Percentiles rank a stretch among this genome's conserved stretches.
phyloP scores from a whole-genome alignment of 2,329 filamentous ascomycete species.

The Tolypocladium album region DNA sequence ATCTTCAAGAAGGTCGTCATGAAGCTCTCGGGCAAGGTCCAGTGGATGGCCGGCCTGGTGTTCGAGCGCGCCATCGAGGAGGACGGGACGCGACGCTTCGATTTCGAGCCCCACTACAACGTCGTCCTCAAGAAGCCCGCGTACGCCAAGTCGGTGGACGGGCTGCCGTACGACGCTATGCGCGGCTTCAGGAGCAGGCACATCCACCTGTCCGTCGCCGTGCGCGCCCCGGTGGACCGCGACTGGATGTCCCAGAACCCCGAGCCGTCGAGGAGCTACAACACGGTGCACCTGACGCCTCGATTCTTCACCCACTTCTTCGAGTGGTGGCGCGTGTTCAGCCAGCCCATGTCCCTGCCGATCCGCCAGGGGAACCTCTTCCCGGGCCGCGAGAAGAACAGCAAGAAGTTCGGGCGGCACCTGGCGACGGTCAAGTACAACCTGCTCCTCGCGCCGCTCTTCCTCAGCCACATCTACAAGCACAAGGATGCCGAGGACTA shows the following conservation, averaged over 20 bases:
- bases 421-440: constrained; percentile 99
- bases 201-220: constrained; percentile 88
- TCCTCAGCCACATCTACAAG: constrained; percentile 95
- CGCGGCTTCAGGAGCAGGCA: constrained; percentile 92
- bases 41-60: constrained; percentile 82
- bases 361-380: constrained; percentile 87
- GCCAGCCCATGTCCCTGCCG: constrained; percentile 86
- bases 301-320: constrained; percentile 98
- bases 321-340: constrained; percentile 95
- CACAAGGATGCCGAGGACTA: constrained; percentile 92
- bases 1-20: constrained; percentile 97
- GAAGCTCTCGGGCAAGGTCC: constrained; percentile 94
- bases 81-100: constrained; percentile 66
- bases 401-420: constrained; percentile 96
- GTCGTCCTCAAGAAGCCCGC: constrained; percentile 75
- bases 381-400: constrained; percentile 88
- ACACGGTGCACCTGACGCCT: constrained; percentile 87
- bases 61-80: constrained; percentile 76
- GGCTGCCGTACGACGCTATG: constrained; percentile 75
- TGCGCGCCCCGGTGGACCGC: constrained; percentile 75
- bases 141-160: constrained; percentile 50
- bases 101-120: constrained; percentile 88
- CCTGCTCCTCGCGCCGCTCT: constrained; percentile 79
- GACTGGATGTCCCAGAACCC: constrained; percentile 73
- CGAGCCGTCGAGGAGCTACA: constrained; percentile 81